phyloP scores from a whole-genome alignment of 345 rosid genomes.

The Dipteronia sinensis region DNA sequence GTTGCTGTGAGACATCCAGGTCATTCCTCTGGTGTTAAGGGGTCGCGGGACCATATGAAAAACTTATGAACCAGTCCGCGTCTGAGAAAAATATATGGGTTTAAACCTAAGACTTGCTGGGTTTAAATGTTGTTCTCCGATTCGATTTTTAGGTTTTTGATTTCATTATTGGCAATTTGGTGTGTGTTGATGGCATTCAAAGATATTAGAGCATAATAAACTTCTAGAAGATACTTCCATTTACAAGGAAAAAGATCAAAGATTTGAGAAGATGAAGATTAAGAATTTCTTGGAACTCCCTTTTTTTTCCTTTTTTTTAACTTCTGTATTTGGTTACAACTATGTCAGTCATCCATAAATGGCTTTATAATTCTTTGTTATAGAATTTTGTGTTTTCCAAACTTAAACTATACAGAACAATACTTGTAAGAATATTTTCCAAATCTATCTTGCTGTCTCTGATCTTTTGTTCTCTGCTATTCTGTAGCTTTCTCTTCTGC shows the following conservation, averaged over 20 bases:
- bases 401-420: constrained; percentile 14
- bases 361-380: constrained; percentile 21
- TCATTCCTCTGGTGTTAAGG: background rate
- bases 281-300: constrained; percentile 13
- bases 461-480: background rate
- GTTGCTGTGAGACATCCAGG: background rate
- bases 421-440: background rate
- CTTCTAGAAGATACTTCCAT: no score
- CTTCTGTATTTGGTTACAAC: constrained; percentile 18
- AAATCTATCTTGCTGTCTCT: background rate
- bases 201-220: background rate
- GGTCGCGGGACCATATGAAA: background rate
- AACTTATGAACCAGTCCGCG: background rate
- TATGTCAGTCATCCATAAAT: constrained; percentile 13
- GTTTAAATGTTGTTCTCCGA: no score
- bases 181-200: no score
- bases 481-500: constrained; percentile 7
- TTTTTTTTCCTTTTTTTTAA: no score
- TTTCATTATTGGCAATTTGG: no score
- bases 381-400: constrained; percentile 24
- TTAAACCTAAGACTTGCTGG: no score
- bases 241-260: no score
- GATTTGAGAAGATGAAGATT: background rate
- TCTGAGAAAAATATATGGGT: no score
- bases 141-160: no score